Base-by-base conservation (phyloP, 495 filamentous ascomycete genomes). In the Penicillium coffeae region DNA sequence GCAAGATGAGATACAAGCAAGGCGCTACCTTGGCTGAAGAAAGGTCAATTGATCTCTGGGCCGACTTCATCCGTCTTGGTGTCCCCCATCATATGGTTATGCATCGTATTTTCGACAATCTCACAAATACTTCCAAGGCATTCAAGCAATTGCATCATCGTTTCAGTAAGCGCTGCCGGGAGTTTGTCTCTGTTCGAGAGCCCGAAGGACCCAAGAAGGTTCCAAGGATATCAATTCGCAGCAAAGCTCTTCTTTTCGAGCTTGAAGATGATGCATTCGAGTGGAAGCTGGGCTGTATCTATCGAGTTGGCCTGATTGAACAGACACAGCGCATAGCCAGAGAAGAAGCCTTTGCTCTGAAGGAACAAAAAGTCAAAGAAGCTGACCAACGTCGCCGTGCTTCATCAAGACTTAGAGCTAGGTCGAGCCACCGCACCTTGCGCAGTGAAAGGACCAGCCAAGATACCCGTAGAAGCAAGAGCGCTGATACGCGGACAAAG, bases 181-280 rank as follows among this genome's bases (percentile, higher is more conserved):
- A 96, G 45, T 91, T 96, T 63, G 81, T 91, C 7, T 77, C 93
- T 8, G 82, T 85, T 2, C 92, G 92, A 67, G 72, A 76, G 15
- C 87, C 93, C 0, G 88, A 96, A 64, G 83, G 76, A 7, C 89
- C 94, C 1, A 96, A 90, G 61, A 78, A 80, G 35, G 80, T 97
- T 3, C 94, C 93, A 6, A 89, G 84, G 58, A 68, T 97, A 10
- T 89, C 89, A 0, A 39, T 99, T 1, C 81, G 89, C 38, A 86
- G 84, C 41, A 90, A 86, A 61, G 87, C 84, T 0, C 64, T 97
- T 8, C 69, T 96, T 18, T 89, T 97, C 48, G 89, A 96, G 50
- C 71, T 99, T 39, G 93, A 99, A 66, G 93, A 99, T 65, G 90
- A 93, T 42, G 85, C 88, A 1, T 99, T 99, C 59, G 93, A 99